Evolutionary conservation across 257 asterid species (phyloP), one percentile per base, ranked within the genome.

Genomic region (Leptodermis oblonga): DNA sequence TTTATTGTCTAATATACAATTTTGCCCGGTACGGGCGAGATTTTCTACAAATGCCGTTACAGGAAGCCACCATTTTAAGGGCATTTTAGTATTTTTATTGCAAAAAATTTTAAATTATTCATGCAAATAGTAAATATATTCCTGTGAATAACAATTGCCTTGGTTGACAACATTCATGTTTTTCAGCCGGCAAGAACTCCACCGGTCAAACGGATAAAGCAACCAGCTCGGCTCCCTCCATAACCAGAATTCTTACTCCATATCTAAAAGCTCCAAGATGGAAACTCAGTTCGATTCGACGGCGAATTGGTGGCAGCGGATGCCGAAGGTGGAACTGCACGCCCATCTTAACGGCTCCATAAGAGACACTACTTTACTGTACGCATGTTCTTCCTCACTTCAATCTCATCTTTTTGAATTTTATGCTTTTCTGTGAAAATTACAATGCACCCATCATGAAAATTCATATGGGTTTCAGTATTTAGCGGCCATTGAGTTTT

Each of bases 341-440:
- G 97, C 98, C 25, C 98, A 92, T 82, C 96, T 92, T 46, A 88
- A 90, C 79, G 98, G 98, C 75, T 92, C 98, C 67, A 84, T 92
- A 63, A 78, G 98, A 73, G 89, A 88, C 80, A 77, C 96, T 69
- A 92, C 97, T 76, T 81, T 90, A 56, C 74, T 88, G 98, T 92
- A 86, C 54, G 58, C 41, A 51, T 3, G 14, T 25, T 60, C 71
- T 64, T 39, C 33, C 12, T 36, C 41, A 49, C 69, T 53, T 43
- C 70, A 43, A 48, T 17, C 7, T 48, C 58, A 28, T 30, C 28
- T 14, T 53, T 48, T 26, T 20, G 37, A 41, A 6, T 66, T 55
- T 22, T 3, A 10, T 41, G 39, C 3, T 11, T 12, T 66, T 37
- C 46, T 43, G 55, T 20, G 66, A 33, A 61, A 34, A 30, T n/a